Percentiles rank a stretch among this genome's conserved stretches.
Conservation (phyloP, 768 basidiomycete species). For the Lactarius akahatsu region DNA sequence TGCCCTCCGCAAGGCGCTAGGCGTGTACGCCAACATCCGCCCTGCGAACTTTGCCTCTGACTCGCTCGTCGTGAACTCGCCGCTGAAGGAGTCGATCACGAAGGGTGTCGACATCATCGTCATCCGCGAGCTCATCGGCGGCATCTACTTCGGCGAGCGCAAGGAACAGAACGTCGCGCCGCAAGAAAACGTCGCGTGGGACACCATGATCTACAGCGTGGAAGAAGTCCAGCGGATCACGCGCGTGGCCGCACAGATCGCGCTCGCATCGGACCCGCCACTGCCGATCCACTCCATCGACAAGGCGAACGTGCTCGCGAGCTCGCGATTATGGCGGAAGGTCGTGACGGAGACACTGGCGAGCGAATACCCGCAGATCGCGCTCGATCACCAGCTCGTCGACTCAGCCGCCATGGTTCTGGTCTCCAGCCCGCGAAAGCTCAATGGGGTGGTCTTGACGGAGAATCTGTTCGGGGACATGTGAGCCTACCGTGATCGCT, state of each 20-base stretch:
- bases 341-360: constrained; percentile 83
- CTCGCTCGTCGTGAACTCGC: constrained; percentile 80
- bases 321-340: constrained; percentile 90
- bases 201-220: constrained; percentile 91
- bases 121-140: constrained; percentile 94
- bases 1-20: constrained; percentile 83
- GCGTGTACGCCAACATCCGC: constrained; percentile 97
- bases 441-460: constrained; percentile 94
- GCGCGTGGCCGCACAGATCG: constrained; percentile 92
- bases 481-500: constrained; percentile 49
- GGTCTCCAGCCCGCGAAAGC: constrained; percentile 81
- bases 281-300: constrained; percentile 90
- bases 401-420: constrained; percentile 97
- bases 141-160: constrained; percentile 91
- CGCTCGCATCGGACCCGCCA: constrained; percentile 77
- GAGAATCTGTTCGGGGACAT: constrained; percentile 98
- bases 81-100: constrained; percentile 82
- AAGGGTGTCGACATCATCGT: constrained; percentile 89
- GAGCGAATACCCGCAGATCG: constrained; percentile 85
- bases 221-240: constrained; percentile 92
- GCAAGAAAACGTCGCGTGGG: constrained; percentile 74
- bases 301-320: constrained; percentile 98
- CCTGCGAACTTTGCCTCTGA: constrained; percentile 95
- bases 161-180: constrained; percentile 78
- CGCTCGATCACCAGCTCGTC: constrained; percentile 87